A percentile compares a stretch with the other conserved stretches of the same genome.
Evolutionary conservation across 129 eudicot species (phyloP).

Genomic region (Centella asiatica): DNA sequence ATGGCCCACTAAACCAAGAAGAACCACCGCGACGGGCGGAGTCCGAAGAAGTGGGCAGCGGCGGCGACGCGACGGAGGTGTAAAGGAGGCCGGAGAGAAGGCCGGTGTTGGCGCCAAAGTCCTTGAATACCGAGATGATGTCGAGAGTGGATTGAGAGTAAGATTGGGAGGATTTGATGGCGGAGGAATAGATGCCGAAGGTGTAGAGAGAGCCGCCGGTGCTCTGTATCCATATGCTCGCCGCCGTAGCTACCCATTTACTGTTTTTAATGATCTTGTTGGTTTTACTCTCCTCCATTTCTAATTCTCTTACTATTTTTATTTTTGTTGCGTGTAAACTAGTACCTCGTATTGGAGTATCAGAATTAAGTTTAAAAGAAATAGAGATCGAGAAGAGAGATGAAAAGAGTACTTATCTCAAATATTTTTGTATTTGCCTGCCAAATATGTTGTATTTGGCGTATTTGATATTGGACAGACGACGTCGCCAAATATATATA

Average conservation of each 20-base stretch:
- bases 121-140: constrained; percentile 71
- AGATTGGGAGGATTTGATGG: constrained; percentile 56
- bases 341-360: no score
- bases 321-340: no score
- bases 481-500: no score
- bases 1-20: constrained; percentile 39
- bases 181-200: constrained; percentile 71
- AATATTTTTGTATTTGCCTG: no score
- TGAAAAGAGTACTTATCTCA: no score
- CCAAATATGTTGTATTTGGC: no score
- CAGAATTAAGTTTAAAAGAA: no score
- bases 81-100: constrained; percentile 55
- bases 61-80: constrained; percentile 33
- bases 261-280: constrained; percentile 32
- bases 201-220: constrained; percentile 91
- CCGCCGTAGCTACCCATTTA: constrained; percentile 67
- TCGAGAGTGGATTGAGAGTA: constrained; percentile 75
- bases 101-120: constrained; percentile 74
- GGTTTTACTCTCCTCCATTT: neutral
- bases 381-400: no score
- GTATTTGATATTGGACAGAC: no score
- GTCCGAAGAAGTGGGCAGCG: neutral
- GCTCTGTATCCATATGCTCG: constrained; percentile 78
- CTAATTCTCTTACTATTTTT: no score
- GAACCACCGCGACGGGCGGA: constrained; percentile 11